Conservation (phyloP, 805 yeast species). For the Starmerella geochares region DNA sequence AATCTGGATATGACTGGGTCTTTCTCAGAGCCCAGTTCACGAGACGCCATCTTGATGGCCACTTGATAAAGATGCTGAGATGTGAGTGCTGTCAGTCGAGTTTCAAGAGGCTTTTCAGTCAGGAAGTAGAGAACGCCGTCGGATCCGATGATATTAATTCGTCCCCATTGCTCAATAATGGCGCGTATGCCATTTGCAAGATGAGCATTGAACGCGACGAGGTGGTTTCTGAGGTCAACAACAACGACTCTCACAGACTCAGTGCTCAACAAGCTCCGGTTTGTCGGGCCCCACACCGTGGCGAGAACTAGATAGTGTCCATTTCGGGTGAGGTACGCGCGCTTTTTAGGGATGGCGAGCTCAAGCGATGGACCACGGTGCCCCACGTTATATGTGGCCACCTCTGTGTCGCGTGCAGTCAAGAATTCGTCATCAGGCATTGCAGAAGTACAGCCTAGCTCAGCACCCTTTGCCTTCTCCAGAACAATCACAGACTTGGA, state of each 20-base stretch:
- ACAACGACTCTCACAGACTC: slow-evolving; percentile 50
- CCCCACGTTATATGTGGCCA: slow-evolving; percentile 47
- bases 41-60: slow-evolving; percentile 57
- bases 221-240: slow-evolving; percentile 59
- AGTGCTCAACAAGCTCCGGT: slow-evolving; percentile 17
- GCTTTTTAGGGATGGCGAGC: slow-evolving; percentile 48
- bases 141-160: slow-evolving; percentile 51
- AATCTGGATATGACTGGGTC: slow-evolving; percentile 21
- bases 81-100: slow-evolving; percentile 57
- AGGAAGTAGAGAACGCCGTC: slow-evolving; percentile 68
- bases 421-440: slow-evolving; percentile 41
- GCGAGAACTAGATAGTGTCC: slow-evolving; percentile 44
- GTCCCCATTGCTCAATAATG: slow-evolving; percentile 47
- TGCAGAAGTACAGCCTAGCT: slow-evolving; percentile 36
- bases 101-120: slow-evolving; percentile 54
- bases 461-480: slow-evolving; percentile 41
- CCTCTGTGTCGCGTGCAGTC: slow-evolving; percentile 53
- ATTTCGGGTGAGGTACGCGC: slow-evolving; percentile 38
- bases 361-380: slow-evolving; percentile 39
- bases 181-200: slow-evolving; percentile 56
- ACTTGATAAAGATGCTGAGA: slow-evolving; percentile 61
- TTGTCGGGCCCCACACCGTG: slow-evolving; percentile 10
- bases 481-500: slow-evolving; percentile 40
- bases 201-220: slow-evolving; percentile 57
- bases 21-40: background rate